A percentile compares a stretch with the other conserved stretches of the same genome.
phyloP scores from a whole-genome alignment of 495 filamentous ascomycete genomes.

The Parmelia sp. region DNA sequence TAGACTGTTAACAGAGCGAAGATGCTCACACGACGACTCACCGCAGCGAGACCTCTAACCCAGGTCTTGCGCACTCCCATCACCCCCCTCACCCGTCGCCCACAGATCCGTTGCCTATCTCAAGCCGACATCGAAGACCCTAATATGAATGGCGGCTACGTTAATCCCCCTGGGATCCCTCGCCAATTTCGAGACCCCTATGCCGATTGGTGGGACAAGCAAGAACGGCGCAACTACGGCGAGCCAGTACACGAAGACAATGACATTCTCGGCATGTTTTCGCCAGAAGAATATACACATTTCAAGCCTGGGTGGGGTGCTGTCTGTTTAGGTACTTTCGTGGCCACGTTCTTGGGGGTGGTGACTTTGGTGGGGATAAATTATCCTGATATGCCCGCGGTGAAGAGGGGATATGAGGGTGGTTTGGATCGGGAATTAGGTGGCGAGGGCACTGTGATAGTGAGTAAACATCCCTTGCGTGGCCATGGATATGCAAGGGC shows the following conservation, averaged over 20 bases:
- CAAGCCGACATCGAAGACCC: constrained; percentile 67
- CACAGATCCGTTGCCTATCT: constrained; percentile 44
- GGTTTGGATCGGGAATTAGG: constrained; percentile 85
- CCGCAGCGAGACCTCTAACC: constrained; percentile 37
- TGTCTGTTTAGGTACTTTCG: constrained; percentile 67
- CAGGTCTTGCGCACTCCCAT: constrained; percentile 29
- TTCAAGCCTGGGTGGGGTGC: constrained; percentile 63
- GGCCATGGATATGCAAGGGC: not conserved
- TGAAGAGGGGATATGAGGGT: constrained; percentile 70
- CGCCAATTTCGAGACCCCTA: constrained; percentile 88
- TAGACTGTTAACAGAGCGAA: constrained; percentile 1
- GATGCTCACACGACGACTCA: constrained; percentile 43
- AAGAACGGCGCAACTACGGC: constrained; percentile 91
- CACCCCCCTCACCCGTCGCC: constrained; percentile 27
- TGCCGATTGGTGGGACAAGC: constrained; percentile 94
- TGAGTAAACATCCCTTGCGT: constrained; percentile 27
- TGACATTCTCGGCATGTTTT: constrained; percentile 88
- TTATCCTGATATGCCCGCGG: constrained; percentile 82
- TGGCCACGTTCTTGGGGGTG: constrained; percentile 62
- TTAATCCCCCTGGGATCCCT: constrained; percentile 78
- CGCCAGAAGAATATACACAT: constrained; percentile 83
- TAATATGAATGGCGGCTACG: constrained; percentile 82
- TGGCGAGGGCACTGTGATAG: constrained; percentile 48
- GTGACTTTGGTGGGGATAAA: constrained; percentile 60
- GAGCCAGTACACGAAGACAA: constrained; percentile 97